Base-by-base conservation (phyloP, 2,329 filamentous ascomycete species). In the Ustulina deusta region DNA sequence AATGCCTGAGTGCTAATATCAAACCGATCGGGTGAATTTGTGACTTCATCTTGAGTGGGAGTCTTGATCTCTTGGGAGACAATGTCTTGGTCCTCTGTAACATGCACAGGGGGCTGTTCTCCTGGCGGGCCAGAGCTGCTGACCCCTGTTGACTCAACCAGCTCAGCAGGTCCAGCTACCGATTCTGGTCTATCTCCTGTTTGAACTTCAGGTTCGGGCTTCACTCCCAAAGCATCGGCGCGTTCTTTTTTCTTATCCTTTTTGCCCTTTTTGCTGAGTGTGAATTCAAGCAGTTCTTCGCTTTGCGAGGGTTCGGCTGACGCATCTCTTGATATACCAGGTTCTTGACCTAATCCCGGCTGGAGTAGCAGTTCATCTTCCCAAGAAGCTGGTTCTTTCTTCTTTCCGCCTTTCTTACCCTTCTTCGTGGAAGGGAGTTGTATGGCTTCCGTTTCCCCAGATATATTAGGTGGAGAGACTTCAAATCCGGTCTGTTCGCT, bases 381-480 rank as follows among this genome's bases (percentile, higher is more conserved):
- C 66, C 40, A 46, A 20, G 63, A 49, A 44, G 54, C 38, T 58
- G 27, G 20, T 38, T 59, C 38, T 25, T 51, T 32, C 17, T 73
- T 65, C 29, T 67, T 65, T 20, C 34, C 54, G 59, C 73, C 60
- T 52, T 74, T 71, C 58, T 75, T 73, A 32, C 69, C 59, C 59
- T 81, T 80, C 68, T 80, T 79, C 34, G 72, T 65, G 7, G 68
- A 60, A 6, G 63, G 65, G 56, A 66, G 52, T n/a, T 75, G 72
- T 9, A 71, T 58, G 3, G 17, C 46, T 42, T 54, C 44, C 3
- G 7, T 22, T 2, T 64, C 42, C 57, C 10, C 20, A 15, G 55
- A 22, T 17, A 48, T 11, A 51, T 44, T 40, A 29, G 40, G 22
- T 2, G 27, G 4, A 11, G 25, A 6, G 27, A 15, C 20, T 32